A percentile compares a stretch with the other conserved stretches of the same genome.
Evolutionary conservation across 2,329 filamentous ascomycete species (phyloP).

Genomic region (Colletotrichum sidae): DNA sequence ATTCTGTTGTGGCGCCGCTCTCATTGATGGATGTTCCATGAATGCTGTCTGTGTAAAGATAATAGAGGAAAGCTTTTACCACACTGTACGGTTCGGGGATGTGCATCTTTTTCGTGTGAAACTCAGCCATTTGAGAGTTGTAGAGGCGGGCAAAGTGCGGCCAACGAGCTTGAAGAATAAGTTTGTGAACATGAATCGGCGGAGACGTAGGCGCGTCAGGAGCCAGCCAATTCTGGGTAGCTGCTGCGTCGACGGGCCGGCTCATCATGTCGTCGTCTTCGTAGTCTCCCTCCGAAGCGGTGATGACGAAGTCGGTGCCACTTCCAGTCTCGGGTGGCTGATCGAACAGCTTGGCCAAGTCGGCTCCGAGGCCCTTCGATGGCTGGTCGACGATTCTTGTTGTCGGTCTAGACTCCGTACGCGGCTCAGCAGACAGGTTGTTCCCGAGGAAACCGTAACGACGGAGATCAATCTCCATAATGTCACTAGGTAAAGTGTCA

Average conservation of each 20-base stretch:
- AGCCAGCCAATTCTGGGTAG: constrained; percentile 67
- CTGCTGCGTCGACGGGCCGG: constrained; percentile 55
- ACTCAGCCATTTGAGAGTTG: constrained; percentile 95
- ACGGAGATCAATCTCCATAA: constrained; percentile 92
- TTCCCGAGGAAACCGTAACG: constrained; percentile 92
- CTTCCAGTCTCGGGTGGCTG: constrained; percentile 85
- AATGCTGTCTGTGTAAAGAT: constrained; percentile 96
- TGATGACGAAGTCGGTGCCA: constrained; percentile 91
- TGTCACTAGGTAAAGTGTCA: constrained; percentile 67
- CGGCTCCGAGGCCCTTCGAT: constrained; percentile 80
- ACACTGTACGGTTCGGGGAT: constrained; percentile 96
- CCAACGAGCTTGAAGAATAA: constrained; percentile 95
- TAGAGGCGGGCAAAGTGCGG: constrained; percentile 95
- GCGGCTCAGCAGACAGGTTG: constrained; percentile 69
- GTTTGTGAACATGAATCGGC: constrained; percentile 93
- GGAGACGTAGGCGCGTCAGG: constrained; percentile 75
- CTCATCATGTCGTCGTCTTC: constrained; percentile 74
- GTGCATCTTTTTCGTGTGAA: constrained; percentile 96
- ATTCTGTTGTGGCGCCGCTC: constrained; percentile 78
- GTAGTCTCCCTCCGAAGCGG: constrained; percentile 83
- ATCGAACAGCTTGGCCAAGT: constrained; percentile 89
- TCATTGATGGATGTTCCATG: constrained; percentile 61
- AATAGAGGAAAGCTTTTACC: constrained; percentile 94
- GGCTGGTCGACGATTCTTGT: constrained; percentile 64
- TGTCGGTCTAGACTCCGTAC: constrained; percentile 61